Base-by-base conservation (phyloP, 495 filamentous ascomycete genomes). In the Rhypophila decipiens region DNA sequence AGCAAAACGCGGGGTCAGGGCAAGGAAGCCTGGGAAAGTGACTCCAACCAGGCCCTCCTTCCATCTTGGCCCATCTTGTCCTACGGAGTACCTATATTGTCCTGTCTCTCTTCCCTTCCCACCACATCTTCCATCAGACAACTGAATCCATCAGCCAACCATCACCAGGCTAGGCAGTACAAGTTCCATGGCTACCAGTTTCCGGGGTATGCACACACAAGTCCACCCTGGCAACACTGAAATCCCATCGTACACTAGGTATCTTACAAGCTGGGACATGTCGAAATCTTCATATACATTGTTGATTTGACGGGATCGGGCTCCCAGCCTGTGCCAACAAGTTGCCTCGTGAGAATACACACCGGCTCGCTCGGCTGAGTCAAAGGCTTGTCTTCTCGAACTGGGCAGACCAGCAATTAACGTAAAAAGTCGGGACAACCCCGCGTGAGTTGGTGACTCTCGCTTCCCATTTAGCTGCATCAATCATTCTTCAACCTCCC, bases 351-450 rank as follows among this genome's bases (percentile, higher is more conserved):
- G 4, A 15, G 15, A 37, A 37, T 5, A 31, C 7, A 31, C 7
- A 9, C 35, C 35, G 35, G 35, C 18, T 17, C n/a, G 35, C 35
- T 37, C 35, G 35, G 35, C 35, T 37, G 35, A 37, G 35, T 37
- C 35, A 37, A 37, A 17, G 7, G 10, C 35, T 5, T 31, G 35
- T 17, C 8, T 17, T 37, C 9, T 15, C 35, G 5, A 37, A 5
- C 10, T 37, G 5, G 12, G 35, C 15, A n/a, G 15, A 9, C 5
- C 5, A 11, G 18, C 35, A 17, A 41, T 5, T 21, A 41, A 5
- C 39, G 5, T 21, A 21, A 43, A 43, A 43, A 31, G 23, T 43
- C 23, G 22, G 5, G 19, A 12, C 41, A 43, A 43, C 41, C 41
- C 41, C 41, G 41, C 41, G 5, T 43, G 12, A 43, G 33, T 17